Evolutionary conservation across 2,329 filamentous ascomycete genomes (phyloP).

Genomic region (Aurifilum marmelostoma): DNA sequence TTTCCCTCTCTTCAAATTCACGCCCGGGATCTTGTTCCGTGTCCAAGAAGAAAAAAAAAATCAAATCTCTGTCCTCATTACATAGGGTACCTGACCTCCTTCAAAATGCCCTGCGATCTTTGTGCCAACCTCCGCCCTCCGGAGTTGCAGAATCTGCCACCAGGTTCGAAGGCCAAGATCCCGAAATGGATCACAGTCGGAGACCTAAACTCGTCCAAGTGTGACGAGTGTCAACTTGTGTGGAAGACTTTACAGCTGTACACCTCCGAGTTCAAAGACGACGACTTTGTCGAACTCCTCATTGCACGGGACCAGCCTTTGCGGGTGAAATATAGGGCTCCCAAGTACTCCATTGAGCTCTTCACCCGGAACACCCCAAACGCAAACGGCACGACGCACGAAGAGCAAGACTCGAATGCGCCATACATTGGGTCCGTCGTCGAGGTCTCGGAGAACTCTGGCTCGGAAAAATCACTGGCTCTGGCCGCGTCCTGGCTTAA

Average conservation of each 20-base stretch:
- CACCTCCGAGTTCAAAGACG: not conserved
- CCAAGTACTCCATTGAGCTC: conserved; percentile 7
- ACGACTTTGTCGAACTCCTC: conserved; percentile 5
- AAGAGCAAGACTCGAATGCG: not conserved
- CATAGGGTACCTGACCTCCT: not conserved
- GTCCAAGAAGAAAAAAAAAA: no score
- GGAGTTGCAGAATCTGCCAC: conserved; percentile 9
- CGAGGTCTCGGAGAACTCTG: conserved; percentile 11
- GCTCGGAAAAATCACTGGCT: not conserved
- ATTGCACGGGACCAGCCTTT: conserved; percentile 4
- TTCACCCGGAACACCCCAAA: not conserved
- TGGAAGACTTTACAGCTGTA: conserved; percentile 8
- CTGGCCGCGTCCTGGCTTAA: conserved; percentile 18
- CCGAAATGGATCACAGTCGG: conserved; percentile 2
- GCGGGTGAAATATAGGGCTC: conserved; percentile 2
- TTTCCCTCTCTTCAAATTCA: not conserved
- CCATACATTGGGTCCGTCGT: conserved; percentile 6
- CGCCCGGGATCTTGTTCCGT: not conserved
- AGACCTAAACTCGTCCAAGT: conserved; percentile 4
- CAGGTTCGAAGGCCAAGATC: conserved; percentile 12
- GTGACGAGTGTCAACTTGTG: conserved; percentile 11
- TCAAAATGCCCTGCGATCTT: conserved; percentile 9
- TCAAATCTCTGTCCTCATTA: no score
- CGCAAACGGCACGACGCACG: not conserved
- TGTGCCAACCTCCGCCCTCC: conserved; percentile 13